A percentile compares a stretch with the other conserved stretches of the same genome.
Conservation (phyloP, 306 rosid genomes). For the Trifolium repens region DNA sequence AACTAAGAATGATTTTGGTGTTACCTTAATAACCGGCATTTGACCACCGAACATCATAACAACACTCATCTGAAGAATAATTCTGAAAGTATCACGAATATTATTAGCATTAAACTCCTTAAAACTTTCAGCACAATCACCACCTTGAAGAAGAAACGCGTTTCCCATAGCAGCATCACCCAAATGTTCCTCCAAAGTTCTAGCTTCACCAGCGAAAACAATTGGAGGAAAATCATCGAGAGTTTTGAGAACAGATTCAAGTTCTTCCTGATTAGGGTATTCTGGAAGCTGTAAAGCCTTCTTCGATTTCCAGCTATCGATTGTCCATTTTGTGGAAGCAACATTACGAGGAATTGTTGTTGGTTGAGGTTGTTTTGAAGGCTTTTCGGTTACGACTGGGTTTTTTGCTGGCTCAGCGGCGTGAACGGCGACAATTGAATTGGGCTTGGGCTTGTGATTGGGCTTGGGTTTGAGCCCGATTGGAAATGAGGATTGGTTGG, state of each 20-base stretch:
- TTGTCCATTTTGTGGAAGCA: slow-evolving; percentile 58
- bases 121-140: slow-evolving; percentile 98
- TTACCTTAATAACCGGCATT: slow-evolving; percentile 90
- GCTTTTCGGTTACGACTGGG: slow-evolving; percentile 59
- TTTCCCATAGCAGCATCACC: slow-evolving; percentile 89
- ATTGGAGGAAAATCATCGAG: slow-evolving; percentile 92
- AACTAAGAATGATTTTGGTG: too few species aligned
- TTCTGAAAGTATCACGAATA: slow-evolving; percentile 90
- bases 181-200: slow-evolving; percentile 76
- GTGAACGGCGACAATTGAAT: slow-evolving; percentile 64
- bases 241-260: slow-evolving; percentile 72
- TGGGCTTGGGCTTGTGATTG: slow-evolving; percentile 6
- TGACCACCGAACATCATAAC: slow-evolving; percentile 98
- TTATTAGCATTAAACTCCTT: slow-evolving; percentile 95
- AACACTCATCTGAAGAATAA: slow-evolving; percentile 92
- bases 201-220: slow-evolving; percentile 94
- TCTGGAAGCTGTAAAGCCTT: slow-evolving; percentile 90
- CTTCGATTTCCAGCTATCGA: slow-evolving; percentile 82
- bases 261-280: slow-evolving; percentile 74
- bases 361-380: slow-evolving; percentile 37
- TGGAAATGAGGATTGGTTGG: slow-evolving; percentile 52
- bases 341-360: slow-evolving; percentile 49
- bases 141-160: slow-evolving; percentile 89
- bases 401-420: slow-evolving; percentile 90
- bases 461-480: slow-evolving; percentile 16